Evolutionary conservation across 192 early-diverging fungal genomes (phyloP), one percentile per base, ranked within the genome.

Genomic region (Coemansia sp.): DNA sequence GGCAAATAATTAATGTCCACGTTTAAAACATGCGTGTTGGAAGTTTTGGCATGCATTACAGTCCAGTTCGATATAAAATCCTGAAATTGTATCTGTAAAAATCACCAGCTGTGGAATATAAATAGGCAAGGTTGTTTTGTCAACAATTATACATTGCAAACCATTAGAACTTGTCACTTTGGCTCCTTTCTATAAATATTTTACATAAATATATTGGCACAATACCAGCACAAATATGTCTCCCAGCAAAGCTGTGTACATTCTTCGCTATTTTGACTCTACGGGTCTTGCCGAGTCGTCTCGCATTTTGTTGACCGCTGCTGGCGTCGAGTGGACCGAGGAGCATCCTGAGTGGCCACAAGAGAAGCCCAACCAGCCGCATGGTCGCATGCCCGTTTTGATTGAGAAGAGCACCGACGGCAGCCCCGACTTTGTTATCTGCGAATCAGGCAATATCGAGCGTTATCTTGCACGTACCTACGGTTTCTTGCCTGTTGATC

Each of bases 361-460:
- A 1, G 70, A 75, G 21, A 87, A 87, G 65, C 31, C 66, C n/a
- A 60, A 69, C 38, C 64, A 78, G 34, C 84, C 85, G n/a, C 78
- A 81, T 23, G 84, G 83, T 1, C 75, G 78, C 20, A 55, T 87
- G 47, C 86, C 84, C 3, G 75, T 83, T 2, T 74, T 87, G 37
- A 58, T 77, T 8, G 83, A 84, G 26, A 79, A 69, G 57, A 61
- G 40, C 34, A 44, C 65, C 0, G 71, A 83, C 9, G 75, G 73
- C 26, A 61, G 57, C 44, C 67, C 65, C 3, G 64, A 64, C 28
- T 66, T 81, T 56, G 17, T 71, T 2, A 28, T 85, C 8, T 65
- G 72, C 46, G 82, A 87, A 26, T 66, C 77, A 0, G 59, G 64
- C 12, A 69, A 75, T 1, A 85, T 87, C 25, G 78, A 79, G 40